Conservation (phyloP, 257 asterid species). For the Ocimum tenuiflorum region DNA sequence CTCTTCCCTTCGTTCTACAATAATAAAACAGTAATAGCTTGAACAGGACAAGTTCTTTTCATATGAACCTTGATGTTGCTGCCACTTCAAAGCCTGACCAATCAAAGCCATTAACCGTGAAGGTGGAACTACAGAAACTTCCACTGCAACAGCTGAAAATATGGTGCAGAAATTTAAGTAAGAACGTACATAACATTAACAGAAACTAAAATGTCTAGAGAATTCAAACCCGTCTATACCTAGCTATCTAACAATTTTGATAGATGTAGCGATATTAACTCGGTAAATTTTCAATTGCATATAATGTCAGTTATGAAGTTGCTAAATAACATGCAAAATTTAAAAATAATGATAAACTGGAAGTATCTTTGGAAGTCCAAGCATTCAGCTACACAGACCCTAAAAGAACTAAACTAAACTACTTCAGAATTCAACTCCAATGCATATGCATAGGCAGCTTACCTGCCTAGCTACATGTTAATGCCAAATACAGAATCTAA, state of each 20-base stretch:
- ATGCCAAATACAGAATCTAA: not conserved
- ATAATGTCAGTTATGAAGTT: not conserved
- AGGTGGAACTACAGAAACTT: conserved; percentile 99
- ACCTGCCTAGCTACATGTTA: not conserved
- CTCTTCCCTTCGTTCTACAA: not conserved
- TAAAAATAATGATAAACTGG: not conserved
- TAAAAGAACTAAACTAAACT: not conserved
- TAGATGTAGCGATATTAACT: not conserved
- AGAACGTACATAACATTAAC: conserved; percentile 13
- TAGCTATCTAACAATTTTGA: not conserved
- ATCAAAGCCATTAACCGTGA: conserved; percentile 92
- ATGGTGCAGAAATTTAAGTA: conserved; percentile 19
- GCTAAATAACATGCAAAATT: conserved; percentile 11
- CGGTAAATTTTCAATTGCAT: not conserved
- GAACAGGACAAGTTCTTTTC: conserved; percentile 10
- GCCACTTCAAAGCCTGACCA: conserved; percentile 99
- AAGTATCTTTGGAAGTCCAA: not conserved
- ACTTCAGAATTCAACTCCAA: not conserved
- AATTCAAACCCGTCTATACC: conserved; percentile 1
- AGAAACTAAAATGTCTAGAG: not conserved
- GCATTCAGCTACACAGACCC: conserved; percentile 3
- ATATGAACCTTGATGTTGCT: conserved; percentile 90
- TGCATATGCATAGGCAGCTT: not conserved
- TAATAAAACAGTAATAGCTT: not conserved
- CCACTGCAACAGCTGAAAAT: conserved; percentile 75